These are phyloP conservation scores for Tetradesmus lagerheimii DNA, from an alignment of 139 green algal species.

Conservation along the genomic window DNA sequence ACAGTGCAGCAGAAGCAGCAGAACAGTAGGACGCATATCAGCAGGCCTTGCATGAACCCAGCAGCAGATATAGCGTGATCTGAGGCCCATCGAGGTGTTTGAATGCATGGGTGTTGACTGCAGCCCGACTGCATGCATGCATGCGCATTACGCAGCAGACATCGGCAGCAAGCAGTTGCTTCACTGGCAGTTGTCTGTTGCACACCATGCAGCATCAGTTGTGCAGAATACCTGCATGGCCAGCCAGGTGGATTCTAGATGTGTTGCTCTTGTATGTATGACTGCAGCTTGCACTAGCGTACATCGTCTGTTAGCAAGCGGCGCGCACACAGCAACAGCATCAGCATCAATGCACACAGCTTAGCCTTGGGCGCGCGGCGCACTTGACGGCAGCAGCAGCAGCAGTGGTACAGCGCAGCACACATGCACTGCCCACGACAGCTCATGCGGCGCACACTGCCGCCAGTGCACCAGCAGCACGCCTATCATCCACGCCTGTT, in stretches of 20 bases:
- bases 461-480: too few relatives aligned
- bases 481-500: too few relatives aligned
- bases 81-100: not conserved
- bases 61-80: not conserved
- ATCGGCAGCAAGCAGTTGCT: not conserved
- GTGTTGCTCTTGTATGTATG: too few relatives aligned
- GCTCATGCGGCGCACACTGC: too few relatives aligned
- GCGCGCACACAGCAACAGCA: too few relatives aligned
- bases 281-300: too few relatives aligned
- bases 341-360: too few relatives aligned
- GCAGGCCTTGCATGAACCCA: not conserved
- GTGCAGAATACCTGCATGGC: not conserved
- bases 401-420: not conserved
- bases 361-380: too few relatives aligned
- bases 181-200: not conserved
- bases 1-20: not conserved
- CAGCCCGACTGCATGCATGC: not conserved
- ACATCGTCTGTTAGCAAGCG: not conserved
- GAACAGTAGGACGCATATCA: not conserved
- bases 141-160: too few relatives aligned
- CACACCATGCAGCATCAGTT: not conserved
- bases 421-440: too few relatives aligned
- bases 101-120: not conserved
- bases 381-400: not conserved
- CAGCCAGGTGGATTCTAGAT: too few relatives aligned